phyloP scores from a whole-genome alignment of 2,329 filamentous ascomycete species.

The Aspergillus sp. region DNA sequence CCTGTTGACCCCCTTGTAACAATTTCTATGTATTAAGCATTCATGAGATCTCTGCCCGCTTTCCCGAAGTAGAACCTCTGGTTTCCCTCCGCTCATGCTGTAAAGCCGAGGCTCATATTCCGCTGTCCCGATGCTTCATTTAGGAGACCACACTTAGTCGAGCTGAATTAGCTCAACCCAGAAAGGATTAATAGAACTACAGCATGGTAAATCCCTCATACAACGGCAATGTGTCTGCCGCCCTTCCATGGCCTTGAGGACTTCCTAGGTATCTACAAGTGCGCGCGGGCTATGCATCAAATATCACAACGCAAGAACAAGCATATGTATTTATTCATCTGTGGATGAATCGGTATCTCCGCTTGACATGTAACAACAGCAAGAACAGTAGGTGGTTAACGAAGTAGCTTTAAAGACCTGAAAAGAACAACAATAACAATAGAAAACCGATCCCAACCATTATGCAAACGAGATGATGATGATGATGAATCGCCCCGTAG shows the following conservation, averaged over 20 bases:
- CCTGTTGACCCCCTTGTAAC: constrained; percentile 22
- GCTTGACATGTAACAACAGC: not conserved
- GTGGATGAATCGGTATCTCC: not conserved
- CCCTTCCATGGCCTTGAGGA: no score
- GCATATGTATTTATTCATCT: not conserved
- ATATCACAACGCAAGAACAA: not conserved
- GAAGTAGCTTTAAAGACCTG: not conserved
- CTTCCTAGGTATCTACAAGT: no score
- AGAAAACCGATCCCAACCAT: constrained; percentile 9
- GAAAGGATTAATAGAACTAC: no score
- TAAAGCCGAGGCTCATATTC: no score
- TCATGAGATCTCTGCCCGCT: constrained; percentile 25
- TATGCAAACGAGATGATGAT: constrained; percentile 17
- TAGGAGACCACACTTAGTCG: no score
- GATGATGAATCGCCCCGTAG: not conserved
- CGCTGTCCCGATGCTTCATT: no score
- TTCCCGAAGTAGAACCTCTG: not conserved
- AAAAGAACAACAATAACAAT: not conserved
- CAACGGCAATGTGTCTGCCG: no score
- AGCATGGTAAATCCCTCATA: no score
- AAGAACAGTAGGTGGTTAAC: not conserved
- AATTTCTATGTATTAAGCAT: constrained; percentile 21
- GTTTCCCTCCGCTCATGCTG: not conserved
- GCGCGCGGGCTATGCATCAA: not conserved
- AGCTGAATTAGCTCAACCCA: no score